Conservation (phyloP, 2,329 filamentous ascomycete genomes). For the Pseudogymnoascus sp. region DNA sequence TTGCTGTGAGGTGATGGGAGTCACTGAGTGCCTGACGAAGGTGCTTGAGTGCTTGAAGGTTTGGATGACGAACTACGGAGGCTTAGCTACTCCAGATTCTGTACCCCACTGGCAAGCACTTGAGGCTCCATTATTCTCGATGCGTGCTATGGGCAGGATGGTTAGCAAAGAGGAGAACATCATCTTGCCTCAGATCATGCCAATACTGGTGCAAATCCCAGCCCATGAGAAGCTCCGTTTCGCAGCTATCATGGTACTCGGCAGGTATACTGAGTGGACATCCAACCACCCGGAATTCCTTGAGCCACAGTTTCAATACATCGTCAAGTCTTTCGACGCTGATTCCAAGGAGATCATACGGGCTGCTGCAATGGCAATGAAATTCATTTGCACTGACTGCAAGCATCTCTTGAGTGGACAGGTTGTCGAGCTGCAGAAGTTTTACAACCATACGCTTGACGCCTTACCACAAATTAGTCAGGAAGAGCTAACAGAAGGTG, state of each 20-base stretch:
- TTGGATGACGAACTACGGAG: constrained; percentile 79
- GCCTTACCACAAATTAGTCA: constrained; percentile 78
- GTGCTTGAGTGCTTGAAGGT: constrained; percentile 76
- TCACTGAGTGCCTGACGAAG: constrained; percentile 83
- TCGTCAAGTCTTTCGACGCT: constrained; percentile 85
- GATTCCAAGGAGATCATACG: constrained; percentile 84
- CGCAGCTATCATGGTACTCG: constrained; percentile 94
- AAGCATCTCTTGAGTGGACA: constrained; percentile 76
- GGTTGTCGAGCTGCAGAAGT: constrained; percentile 77
- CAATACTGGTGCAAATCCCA: constrained; percentile 86
- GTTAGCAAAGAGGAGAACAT: constrained; percentile 81
- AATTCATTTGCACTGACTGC: constrained; percentile 95
- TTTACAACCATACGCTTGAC: constrained; percentile 85
- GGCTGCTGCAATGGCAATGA: constrained; percentile 87
- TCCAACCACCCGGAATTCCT: constrained; percentile 86
- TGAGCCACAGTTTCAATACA: constrained; percentile 88
- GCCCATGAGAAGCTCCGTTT: constrained; percentile 97
- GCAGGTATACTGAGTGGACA: constrained; percentile 97
- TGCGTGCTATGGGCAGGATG: constrained; percentile 95
- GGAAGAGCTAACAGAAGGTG: constrained; percentile 93
- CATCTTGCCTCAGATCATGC: constrained; percentile 85
- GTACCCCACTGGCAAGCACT: constrained; percentile 96
- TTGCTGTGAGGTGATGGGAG: constrained; percentile 90
- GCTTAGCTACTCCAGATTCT: constrained; percentile 61
- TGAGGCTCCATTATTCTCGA: constrained; percentile 87